Percentiles rank a stretch among this genome's conserved stretches.
Evolutionary conservation across 164 flowering plant genomes (phyloP).

Genomic region (Warburgia ugandensis): DNA sequence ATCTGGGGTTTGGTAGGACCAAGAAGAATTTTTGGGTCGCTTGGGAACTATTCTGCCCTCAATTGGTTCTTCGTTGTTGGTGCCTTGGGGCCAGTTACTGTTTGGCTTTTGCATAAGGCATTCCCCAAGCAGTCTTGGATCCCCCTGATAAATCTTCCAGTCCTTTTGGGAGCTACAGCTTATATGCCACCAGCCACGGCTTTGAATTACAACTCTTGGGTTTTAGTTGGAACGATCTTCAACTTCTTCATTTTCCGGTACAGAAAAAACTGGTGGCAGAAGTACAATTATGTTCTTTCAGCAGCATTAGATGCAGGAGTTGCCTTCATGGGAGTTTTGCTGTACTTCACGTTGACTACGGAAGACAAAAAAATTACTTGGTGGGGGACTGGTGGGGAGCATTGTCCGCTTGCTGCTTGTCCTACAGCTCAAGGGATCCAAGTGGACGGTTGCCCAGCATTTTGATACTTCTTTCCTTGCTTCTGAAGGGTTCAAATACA

Average conservation of each 20-base stretch:
- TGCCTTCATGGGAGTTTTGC: slow-evolving; percentile 75
- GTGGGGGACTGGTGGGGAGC: slow-evolving; percentile 87
- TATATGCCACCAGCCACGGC: slow-evolving; percentile 86
- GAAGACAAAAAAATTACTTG: slow-evolving; percentile 40
- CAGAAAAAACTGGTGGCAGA: slow-evolving; percentile 83
- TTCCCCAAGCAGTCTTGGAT: slow-evolving; percentile 81
- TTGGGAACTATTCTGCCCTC: slow-evolving; percentile 56
- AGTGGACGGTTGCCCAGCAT: slow-evolving; percentile 53
- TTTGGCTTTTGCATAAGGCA: slow-evolving; percentile 70
- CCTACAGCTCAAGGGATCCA: slow-evolving; percentile 71
- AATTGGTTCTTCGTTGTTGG: slow-evolving; percentile 98
- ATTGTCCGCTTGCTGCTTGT: slow-evolving; percentile 65
- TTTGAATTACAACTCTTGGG: slow-evolving; percentile 76
- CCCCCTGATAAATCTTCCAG: slow-evolving; percentile 80
- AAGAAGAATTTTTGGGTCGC: slow-evolving; percentile 58
- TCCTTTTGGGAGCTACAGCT: slow-evolving; percentile 75
- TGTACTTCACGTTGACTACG: slow-evolving; percentile 58
- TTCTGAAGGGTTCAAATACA: no score
- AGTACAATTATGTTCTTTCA: slow-evolving; percentile 81
- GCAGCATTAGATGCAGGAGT: slow-evolving; percentile 92
- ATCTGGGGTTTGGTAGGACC: slow-evolving; percentile 95
- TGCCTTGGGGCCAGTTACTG: slow-evolving; percentile 60
- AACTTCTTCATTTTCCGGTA: slow-evolving; percentile 78
- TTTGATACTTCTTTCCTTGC: no score
- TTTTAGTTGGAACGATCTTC: slow-evolving; percentile 70